Evolutionary conservation across 768 basidiomycete genomes (phyloP).

Genomic region (Podaxis sp.): DNA sequence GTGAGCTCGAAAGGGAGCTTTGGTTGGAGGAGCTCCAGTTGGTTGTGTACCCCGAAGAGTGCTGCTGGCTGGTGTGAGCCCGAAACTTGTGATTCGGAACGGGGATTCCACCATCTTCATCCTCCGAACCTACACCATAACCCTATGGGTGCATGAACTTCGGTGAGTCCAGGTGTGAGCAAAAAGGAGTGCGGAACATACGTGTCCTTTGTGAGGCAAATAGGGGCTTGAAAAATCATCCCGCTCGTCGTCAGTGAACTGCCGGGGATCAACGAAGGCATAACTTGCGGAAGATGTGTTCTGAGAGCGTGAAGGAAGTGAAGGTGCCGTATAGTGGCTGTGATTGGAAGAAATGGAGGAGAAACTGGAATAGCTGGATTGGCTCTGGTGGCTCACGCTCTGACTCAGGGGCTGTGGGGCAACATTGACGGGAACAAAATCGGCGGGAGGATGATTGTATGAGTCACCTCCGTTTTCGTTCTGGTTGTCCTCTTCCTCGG

Average conservation of each 20-base stretch:
- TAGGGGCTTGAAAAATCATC: background rate
- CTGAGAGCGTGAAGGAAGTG: conserved; percentile 31
- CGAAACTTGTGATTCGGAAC: background rate
- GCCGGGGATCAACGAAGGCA: conserved; percentile 42
- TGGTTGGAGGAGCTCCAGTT: conserved; percentile 5
- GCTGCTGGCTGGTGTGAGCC: background rate
- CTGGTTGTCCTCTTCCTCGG: conserved; percentile 26
- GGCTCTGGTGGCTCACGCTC: conserved; percentile 21
- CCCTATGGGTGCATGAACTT: background rate
- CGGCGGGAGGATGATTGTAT: conserved; percentile 10
- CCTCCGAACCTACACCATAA: conserved; percentile 4
- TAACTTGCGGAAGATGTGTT: conserved; percentile 38
- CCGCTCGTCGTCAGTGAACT: conserved; percentile 10
- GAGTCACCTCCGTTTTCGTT: conserved; percentile 19
- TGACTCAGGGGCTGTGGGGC: conserved; percentile 17
- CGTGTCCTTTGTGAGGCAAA: background rate
- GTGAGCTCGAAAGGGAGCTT: conserved; percentile 11
- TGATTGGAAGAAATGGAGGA: conserved; percentile 18
- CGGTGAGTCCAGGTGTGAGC: background rate
- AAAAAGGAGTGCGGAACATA: conserved; percentile 1
- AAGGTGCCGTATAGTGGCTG: conserved; percentile 28
- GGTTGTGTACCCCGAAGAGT: background rate
- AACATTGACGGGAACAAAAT: conserved; percentile 14
- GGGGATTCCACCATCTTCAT: conserved; percentile 17
- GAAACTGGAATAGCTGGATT: conserved; percentile 16